phyloP scores from a whole-genome alignment of 1,284 basidiomycete genomes.

The Cutaneotrichosporon cutaneum region DNA sequence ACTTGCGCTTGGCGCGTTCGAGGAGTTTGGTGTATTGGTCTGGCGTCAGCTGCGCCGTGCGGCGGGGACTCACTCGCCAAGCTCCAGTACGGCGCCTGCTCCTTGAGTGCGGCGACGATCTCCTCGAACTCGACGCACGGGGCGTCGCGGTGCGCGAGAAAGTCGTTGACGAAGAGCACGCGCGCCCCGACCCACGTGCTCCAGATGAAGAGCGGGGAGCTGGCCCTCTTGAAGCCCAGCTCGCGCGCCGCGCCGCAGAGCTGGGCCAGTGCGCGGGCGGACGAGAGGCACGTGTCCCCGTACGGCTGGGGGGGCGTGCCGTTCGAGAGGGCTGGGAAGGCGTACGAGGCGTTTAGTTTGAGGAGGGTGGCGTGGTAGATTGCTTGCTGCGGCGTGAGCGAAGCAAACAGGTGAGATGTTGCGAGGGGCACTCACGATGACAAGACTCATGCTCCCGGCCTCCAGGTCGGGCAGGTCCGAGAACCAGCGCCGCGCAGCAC shows the following conservation, averaged over 20 bases:
- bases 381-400: constrained; percentile 35
- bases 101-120: constrained; percentile 40
- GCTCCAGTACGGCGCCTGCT: constrained; percentile 45
- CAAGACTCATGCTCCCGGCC: constrained; percentile 35
- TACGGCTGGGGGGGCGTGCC: constrained; percentile 48
- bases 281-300: constrained; percentile 38
- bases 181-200: constrained; percentile 51
- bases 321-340: constrained; percentile 48
- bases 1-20: constrained; percentile 49
- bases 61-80: constrained; percentile 41
- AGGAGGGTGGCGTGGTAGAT: constrained; percentile 51
- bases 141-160: constrained; percentile 34
- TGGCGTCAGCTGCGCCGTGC: constrained; percentile 17
- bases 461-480: constrained; percentile 28
- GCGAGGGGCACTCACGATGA: constrained; percentile 39
- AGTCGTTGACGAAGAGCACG: constrained; percentile 49
- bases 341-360: constrained; percentile 52
- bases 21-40: constrained; percentile 52
- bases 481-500: constrained; percentile 45
- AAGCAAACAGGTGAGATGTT: no score
- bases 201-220: constrained; percentile 51
- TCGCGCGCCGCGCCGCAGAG: constrained; percentile 31
- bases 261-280: constrained; percentile 36
- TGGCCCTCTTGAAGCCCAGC: constrained; percentile 30
- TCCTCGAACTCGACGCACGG: constrained; percentile 46